Evolutionary conservation across 176 grass and related monocot genomes (phyloP), one percentile per base, ranked within the genome.

Genomic region (Thinopyrum elongatum): DNA sequence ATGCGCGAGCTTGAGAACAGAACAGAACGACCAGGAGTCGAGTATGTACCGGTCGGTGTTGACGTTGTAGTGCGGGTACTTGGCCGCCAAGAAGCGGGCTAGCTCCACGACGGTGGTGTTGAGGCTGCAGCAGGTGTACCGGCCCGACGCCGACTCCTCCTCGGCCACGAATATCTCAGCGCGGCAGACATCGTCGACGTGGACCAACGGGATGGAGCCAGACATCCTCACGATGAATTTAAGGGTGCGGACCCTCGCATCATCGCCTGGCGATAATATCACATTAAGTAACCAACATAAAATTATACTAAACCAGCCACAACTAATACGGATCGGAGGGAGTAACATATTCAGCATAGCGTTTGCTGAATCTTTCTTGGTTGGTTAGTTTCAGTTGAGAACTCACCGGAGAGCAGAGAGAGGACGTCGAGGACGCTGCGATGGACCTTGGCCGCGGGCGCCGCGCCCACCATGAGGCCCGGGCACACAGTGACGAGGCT

Each of bases 141-240:
- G 84, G 28, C 87, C 91, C 2, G 76, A 74, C 6, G 91, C 79
- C 1, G 36, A 21, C 2, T 15, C 83, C 13, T 55, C 79, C 83
- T 94, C 94, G 7, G 87, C 94, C 4, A 93, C 61, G 74, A 96
- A 96, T n/a, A 93, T 30, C 77, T 96, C 91, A 8, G 94, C 91
- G 79, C 87, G 76, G 85, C 91, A 92, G 15, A 93, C 25, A 49
- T 97, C 94, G 29, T 91, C 87, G 10, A 97, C 58, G 36, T 94
- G 91, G 11, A 73, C 69, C 15, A 92, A 9, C 30, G 85, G 39
- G 15, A 65, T 17, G 5, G 68, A 21, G 1, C 78, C 78, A 0
- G 58, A n/a, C 10, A 0, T 22, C 58, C 16, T 73, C 84, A 59
- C 46, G 22, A 87, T 28, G 39, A 0, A 3, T 44, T 41, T 58